These are phyloP conservation scores for Leptodontidium sp. DNA, from an alignment of 2,329 filamentous ascomycete genomes.

Conservation along the genomic window DNA sequence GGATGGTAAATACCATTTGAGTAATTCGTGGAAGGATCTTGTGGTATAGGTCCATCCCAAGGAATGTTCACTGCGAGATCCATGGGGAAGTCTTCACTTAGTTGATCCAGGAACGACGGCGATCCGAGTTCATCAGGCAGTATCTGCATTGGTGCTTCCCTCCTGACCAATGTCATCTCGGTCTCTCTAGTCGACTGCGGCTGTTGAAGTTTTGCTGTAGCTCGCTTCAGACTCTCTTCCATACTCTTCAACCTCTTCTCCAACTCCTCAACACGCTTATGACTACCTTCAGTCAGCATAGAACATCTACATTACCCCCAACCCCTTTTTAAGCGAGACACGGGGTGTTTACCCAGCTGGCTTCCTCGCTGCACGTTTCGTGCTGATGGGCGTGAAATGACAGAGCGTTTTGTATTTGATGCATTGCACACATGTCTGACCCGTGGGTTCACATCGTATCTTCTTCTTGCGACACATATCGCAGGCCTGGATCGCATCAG, in stretches of 20 bases:
- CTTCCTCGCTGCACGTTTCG: slow-evolving; percentile 38
- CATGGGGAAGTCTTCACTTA: not conserved
- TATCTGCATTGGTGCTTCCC: not conserved
- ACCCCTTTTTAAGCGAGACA: slow-evolving; percentile 12
- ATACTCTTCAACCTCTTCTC: slow-evolving; percentile 36
- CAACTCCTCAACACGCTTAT: slow-evolving; percentile 35
- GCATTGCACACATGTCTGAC: slow-evolving; percentile 43
- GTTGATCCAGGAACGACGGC: not conserved
- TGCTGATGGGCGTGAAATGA: slow-evolving; percentile 45
- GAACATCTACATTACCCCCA: not conserved
- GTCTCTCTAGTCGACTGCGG: not conserved
- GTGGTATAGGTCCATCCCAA: not conserved
- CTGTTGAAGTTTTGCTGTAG: slow-evolving; percentile 17
- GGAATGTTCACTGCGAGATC: not conserved
- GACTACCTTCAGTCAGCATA: slow-evolving; percentile 24
- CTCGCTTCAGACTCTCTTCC: slow-evolving; percentile 34
- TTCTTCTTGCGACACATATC: slow-evolving; percentile 47
- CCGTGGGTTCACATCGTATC: slow-evolving; percentile 43
- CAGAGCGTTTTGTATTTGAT: slow-evolving; percentile 40
- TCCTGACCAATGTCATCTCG: not conserved
- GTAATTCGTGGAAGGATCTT: not conserved
- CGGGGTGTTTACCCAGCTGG: slow-evolving; percentile 37
- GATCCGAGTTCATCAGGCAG: slow-evolving; percentile 1
- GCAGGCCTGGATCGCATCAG: slow-evolving; percentile 37
- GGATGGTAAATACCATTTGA: not conserved